These are phyloP conservation scores for Brassica napus DNA, from an alignment of 345 rosid genomes.

Conservation along the genomic window Da-Ae NC_063434.1:493001-493500, in stretches of 20 bases:
- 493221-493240: constrained; percentile 26
- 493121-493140: neutral
- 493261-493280: neutral
- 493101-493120: neutral
- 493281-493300: constrained; percentile 9
- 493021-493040: constrained; percentile 27
- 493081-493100: neutral
- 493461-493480: neutral
- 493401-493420: neutral
- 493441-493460: constrained; percentile 13
- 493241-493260: neutral
- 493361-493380: constrained; percentile 13
- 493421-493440: constrained; percentile 27
- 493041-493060: neutral
- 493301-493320: constrained; percentile 25
- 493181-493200: constrained; percentile 2
- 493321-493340: constrained; percentile 31
- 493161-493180: constrained; percentile 17
- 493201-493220: constrained; percentile 35
- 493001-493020: constrained; percentile 20
- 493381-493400: constrained; percentile 15
- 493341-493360: constrained; percentile 1
- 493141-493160: neutral
- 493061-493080: constrained; percentile 24
- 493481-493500: neutral